A percentile compares a stretch with the other conserved stretches of the same genome.
Conservation (phyloP, 805 yeast genomes). For the Nakazawaea wickerhamii region DNA sequence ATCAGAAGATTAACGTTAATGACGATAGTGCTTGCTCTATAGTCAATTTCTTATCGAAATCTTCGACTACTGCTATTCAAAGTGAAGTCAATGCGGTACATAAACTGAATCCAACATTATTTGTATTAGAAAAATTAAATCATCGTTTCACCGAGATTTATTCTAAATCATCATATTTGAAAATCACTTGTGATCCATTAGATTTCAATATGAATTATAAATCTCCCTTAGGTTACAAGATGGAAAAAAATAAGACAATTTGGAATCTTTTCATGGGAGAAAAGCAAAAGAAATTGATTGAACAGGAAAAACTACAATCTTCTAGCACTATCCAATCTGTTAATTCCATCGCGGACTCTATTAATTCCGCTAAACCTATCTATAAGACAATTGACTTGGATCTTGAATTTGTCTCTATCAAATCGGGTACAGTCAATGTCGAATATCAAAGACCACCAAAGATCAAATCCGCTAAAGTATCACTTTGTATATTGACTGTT, state of each 20-base stretch:
- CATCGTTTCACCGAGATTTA: constrained; percentile 5
- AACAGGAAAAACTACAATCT: constrained; percentile 3
- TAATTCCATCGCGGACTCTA: constrained; percentile 5
- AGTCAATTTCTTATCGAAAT: constrained; percentile 9
- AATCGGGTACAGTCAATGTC: not conserved
- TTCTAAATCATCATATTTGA: constrained; percentile 11
- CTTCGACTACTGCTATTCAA: not conserved
- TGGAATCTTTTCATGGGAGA: constrained; percentile 10
- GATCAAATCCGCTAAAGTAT: constrained; percentile 2
- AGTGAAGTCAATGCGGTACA: constrained; percentile 1
- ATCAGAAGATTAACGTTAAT: not conserved
- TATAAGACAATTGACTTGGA: constrained; percentile 6
- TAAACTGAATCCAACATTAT: constrained; percentile 6
- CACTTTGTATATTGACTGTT: constrained; percentile 6
- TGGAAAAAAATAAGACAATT: constrained; percentile 4
- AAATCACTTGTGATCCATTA: constrained; percentile 1
- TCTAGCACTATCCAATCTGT: not conserved
- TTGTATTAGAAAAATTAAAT: constrained; percentile 7
- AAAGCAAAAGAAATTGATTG: constrained; percentile 1
- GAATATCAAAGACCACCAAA: constrained; percentile 12
- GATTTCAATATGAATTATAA: constrained; percentile 8
- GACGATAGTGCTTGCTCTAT: constrained; percentile 1
- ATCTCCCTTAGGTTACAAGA: constrained; percentile 8
- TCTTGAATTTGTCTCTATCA: constrained; percentile 10
- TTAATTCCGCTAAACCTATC: not conserved